Conservation (phyloP, 2,329 filamentous ascomycete species). For the Leptographium flavum region DNA sequence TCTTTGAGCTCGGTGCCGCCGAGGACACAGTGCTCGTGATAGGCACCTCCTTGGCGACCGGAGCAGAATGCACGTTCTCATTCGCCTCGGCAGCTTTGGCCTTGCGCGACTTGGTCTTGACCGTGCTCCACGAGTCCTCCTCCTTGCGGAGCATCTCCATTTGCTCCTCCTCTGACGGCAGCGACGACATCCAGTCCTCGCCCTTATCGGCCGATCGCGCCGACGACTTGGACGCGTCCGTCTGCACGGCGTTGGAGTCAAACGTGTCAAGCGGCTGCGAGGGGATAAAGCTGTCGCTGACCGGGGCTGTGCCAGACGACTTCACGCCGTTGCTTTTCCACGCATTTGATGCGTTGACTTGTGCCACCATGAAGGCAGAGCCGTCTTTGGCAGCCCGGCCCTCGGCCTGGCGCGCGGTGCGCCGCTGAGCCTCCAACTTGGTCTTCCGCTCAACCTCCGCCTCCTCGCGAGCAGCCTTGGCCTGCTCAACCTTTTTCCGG, state of each 20-base stretch:
- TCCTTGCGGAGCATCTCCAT: conserved; percentile 42
- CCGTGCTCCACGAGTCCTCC: conserved; percentile 43
- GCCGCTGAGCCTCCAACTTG: conserved; percentile 69
- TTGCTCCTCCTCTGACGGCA: conserved; percentile 49
- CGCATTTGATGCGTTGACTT: conserved; percentile 21
- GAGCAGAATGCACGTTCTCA: conserved; percentile 11
- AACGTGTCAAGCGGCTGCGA: conserved; percentile 45
- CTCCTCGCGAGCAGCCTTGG: conserved; percentile 60
- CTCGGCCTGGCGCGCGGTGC: conserved; percentile 66
- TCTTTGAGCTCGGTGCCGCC: conserved; percentile 15
- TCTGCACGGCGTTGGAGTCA: conserved; percentile 20
- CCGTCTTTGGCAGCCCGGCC: conserved; percentile 76
- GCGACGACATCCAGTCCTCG: conserved; percentile 32
- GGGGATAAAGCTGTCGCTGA: conserved; percentile 20
- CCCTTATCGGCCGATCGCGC: conserved; percentile 18
- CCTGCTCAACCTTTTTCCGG: conserved; percentile 71
- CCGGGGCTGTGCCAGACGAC: conserved; percentile 18
- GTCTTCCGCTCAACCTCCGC: conserved; percentile 65
- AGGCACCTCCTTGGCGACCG: conserved; percentile 9
- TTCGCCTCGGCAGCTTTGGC: conserved; percentile 22
- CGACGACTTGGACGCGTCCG: conserved; percentile 15
- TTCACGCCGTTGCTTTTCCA: conserved; percentile 22
- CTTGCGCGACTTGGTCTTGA: conserved; percentile 31
- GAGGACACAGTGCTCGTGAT: no score
- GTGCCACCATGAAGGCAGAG: conserved; percentile 36